These are phyloP conservation scores for Wickerhamiella sorbophila DNA, from an alignment of 805 yeast species.

Conservation along the genomic window DNA sequence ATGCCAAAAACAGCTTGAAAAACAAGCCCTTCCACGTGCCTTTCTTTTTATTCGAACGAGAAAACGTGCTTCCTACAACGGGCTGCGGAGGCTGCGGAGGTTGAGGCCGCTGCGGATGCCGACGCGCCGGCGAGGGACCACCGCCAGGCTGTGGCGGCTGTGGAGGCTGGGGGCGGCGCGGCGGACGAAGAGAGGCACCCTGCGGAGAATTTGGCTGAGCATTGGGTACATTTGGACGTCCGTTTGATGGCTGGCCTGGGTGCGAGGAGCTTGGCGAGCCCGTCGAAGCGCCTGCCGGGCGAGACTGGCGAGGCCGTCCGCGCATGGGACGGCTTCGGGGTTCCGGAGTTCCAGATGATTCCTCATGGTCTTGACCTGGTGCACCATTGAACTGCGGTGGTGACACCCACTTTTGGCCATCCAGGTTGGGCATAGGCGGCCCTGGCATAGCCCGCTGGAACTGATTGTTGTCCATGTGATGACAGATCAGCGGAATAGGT, in stretches of 20 bases:
- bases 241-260: background rate
- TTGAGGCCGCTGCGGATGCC: background rate
- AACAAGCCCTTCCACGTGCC: background rate
- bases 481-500: background rate
- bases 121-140: background rate
- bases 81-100: background rate
- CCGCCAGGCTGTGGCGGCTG: background rate
- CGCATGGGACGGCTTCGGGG: background rate
- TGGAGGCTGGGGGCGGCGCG: background rate
- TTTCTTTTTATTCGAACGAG: background rate
- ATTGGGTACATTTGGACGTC: background rate
- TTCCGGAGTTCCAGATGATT: too few species aligned
- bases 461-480: background rate
- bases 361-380: background rate
- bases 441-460: background rate
- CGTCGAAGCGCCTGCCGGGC: background rate
- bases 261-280: background rate
- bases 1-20: slow-evolving; percentile 1
- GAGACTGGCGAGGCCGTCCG: background rate
- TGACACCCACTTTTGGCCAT: background rate
- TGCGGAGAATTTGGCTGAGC: background rate
- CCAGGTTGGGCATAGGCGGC: background rate
- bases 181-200: background rate
- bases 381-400: background rate
- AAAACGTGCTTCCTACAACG: background rate